Evolutionary conservation across 306 rosid genomes (phyloP), one percentile per base, ranked within the genome.

Genomic region (Canavalia gladiata): DNA sequence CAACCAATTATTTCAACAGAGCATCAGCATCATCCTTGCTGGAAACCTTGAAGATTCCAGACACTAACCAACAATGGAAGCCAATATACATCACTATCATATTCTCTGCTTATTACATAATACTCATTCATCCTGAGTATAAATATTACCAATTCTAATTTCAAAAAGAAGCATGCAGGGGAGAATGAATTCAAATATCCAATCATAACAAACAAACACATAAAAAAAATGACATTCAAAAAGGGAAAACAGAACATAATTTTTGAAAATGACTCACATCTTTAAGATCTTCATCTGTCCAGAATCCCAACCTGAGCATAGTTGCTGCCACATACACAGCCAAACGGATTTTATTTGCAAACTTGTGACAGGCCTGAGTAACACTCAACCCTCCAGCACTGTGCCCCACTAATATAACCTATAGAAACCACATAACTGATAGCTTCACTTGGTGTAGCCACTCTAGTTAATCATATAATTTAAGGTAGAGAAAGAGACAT

Each of bases 341-440:
- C 46, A 93, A 72, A 0, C 81, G 69, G 81, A 95, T 84, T 83
- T 95, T 93, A 68, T 88, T 81, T 33, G 99, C 72, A 72, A 91
- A 95, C 76, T 86, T 90, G 42, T 83, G 89, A 84, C 90, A 86
- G 2, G 93, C 95, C 81, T 90, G 90, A 34, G 98, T 95, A 69
- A 93, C 80, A 67, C 90, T 93, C 60, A 93, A 79, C 70, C 99
- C 98, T 80, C 99, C 98, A 28, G 99, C 99, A 65, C 99, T 95
- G 49, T 91, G 98, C 7, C 98, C 99, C 57, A 95, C 99, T 84
- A 95, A 76, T 74, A 93, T 87, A 51, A 91, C 92, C 98, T 94
- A 85, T 34, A 67, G 30, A 6, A 79, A 69, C 29, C 31, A 68
- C 34, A 71, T 25, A 13, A 76, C 52, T 54, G 9, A 69, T 8